Conservation (phyloP, 495 filamentous ascomycete genomes). For the Aspergillus kassunensis region DNA sequence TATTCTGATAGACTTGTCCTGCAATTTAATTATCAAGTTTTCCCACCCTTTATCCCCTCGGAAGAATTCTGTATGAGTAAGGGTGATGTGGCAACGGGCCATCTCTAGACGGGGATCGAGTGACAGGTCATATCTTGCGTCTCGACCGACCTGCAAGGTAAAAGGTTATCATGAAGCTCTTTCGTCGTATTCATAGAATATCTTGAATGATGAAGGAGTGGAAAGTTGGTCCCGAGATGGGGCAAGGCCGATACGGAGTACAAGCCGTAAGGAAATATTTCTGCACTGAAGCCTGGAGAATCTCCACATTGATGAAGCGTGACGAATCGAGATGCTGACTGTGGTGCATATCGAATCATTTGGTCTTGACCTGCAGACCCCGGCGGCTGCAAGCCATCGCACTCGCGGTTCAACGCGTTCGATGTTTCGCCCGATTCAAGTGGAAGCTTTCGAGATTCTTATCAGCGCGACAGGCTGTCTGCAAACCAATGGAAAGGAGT, state of each 20-base stretch:
- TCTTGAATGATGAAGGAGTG: too few relatives aligned
- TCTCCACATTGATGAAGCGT: slow-evolving; percentile 11
- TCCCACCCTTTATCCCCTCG: neutral
- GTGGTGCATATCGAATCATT: slow-evolving; percentile 1
- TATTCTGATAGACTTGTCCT: neutral
- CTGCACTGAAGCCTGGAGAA: slow-evolving; percentile 15
- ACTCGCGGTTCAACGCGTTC: slow-evolving; percentile 7
- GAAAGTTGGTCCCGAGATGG: too few relatives aligned
- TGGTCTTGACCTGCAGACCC: slow-evolving; percentile 22
- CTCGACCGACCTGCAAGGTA: slow-evolving; percentile 14
- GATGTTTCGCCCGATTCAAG: neutral
- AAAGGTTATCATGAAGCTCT: slow-evolving; percentile 8
- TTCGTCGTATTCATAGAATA: slow-evolving; percentile 1
- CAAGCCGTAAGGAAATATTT: slow-evolving; percentile 12
- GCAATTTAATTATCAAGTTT: neutral
- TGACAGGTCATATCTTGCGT: slow-evolving; percentile 21
- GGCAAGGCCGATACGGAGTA: too few relatives aligned
- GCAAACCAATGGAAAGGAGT: neutral
- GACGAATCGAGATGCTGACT: slow-evolving; percentile 14
- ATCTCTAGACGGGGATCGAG: neutral
- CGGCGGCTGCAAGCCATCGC: slow-evolving; percentile 18
- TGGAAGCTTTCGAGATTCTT: neutral
- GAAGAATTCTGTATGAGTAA: slow-evolving; percentile 8
- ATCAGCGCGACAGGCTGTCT: neutral
- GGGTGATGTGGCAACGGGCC: slow-evolving; percentile 1